Percentiles rank a stretch among this genome's conserved stretches.
phyloP scores from a whole-genome alignment of 495 filamentous ascomycete genomes.

The Terfezia boudieri region DNA sequence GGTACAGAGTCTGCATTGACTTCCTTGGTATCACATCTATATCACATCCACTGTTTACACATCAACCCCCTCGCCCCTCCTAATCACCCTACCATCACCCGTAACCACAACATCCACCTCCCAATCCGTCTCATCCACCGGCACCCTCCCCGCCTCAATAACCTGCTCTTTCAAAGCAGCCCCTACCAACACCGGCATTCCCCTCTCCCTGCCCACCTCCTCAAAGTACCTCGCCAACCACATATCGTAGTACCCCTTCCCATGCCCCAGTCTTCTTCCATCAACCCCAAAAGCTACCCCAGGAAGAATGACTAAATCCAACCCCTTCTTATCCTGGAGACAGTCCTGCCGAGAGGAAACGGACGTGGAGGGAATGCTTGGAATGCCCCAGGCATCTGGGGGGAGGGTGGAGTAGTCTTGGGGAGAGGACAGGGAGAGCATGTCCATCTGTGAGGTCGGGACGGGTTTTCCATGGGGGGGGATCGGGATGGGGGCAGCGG shows the following conservation, averaged over 20 bases:
- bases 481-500: conserved; percentile 10
- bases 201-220: conserved; percentile 21
- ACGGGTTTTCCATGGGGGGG: conserved; percentile 22
- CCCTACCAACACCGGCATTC: conserved; percentile 47
- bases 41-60: background rate
- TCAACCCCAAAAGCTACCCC: conserved; percentile 73
- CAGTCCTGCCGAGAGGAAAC: conserved; percentile 42
- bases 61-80: conserved; percentile 2
- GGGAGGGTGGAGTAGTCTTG: conserved; percentile 54
- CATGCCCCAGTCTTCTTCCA: conserved; percentile 68
- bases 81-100: conserved; percentile 26
- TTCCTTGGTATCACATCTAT: background rate
- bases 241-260: conserved; percentile 91
- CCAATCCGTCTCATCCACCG: conserved; percentile 44
- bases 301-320: conserved; percentile 80
- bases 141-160: conserved; percentile 37
- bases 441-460: conserved; percentile 56
- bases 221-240: conserved; percentile 54
- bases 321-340: conserved; percentile 32
- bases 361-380: conserved; percentile 42
- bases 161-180: conserved; percentile 76
- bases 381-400: conserved; percentile 80
- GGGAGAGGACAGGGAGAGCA: conserved; percentile 54
- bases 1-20: background rate
- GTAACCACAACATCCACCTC: conserved; percentile 41